Evolutionary conservation across 2,329 filamentous ascomycete genomes (phyloP).

Genomic region (Colletotrichum tropicicola): DNA sequence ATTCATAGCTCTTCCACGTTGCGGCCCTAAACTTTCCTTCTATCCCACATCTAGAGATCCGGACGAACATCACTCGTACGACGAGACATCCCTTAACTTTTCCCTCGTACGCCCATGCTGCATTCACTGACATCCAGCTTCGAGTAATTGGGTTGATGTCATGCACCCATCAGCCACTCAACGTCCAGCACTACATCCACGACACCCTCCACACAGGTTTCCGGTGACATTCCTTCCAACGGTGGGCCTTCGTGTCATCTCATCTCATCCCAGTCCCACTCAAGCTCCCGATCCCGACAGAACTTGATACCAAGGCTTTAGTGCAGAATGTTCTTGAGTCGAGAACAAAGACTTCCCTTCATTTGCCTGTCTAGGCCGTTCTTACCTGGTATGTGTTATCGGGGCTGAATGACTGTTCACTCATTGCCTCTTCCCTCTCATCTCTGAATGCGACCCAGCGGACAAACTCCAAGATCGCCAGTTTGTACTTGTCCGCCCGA

Average conservation of each 20-base stretch:
- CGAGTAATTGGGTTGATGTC: neutral
- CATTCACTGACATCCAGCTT: neutral
- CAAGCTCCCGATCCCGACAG: too few species aligned
- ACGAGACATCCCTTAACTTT: neutral
- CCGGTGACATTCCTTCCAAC: neutral
- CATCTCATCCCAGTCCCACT: neutral
- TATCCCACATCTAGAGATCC: neutral
- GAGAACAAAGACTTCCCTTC: neutral
- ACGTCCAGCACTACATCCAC: neutral
- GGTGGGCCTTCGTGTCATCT: neutral
- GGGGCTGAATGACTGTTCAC: neutral
- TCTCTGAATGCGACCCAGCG: neutral
- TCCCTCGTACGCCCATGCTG: neutral
- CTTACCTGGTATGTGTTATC: neutral
- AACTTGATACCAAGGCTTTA: neutral
- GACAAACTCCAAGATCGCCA: neutral
- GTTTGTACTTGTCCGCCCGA: neutral
- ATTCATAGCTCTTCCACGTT: conserved; percentile 8
- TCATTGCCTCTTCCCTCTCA: neutral
- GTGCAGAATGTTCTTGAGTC: neutral
- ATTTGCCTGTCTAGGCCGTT: neutral
- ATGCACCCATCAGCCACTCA: neutral
- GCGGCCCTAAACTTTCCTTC: neutral
- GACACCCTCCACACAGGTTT: neutral
- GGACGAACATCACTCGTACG: neutral